phyloP scores from a whole-genome alignment of 1,139 yeast genomes.

The Pneumocystis oryctolagi region DNA sequence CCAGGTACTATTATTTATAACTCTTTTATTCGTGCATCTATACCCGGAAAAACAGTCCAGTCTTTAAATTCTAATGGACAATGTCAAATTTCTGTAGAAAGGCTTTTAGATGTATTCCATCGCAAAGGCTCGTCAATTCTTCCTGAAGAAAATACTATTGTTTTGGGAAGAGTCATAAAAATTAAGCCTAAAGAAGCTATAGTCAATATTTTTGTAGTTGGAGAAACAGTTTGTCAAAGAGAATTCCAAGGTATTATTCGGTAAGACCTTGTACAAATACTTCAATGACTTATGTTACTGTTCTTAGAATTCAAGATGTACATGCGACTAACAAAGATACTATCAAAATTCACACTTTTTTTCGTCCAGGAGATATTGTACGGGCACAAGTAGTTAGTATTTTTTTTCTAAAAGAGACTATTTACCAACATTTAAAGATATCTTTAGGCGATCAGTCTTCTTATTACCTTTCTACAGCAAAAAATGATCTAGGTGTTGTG shows the following conservation, averaged over 20 bases:
- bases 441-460: constrained; percentile 89
- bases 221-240: constrained; percentile 36
- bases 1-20: neutral
- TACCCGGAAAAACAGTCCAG: neutral
- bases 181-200: constrained; percentile 56
- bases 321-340: constrained; percentile 83
- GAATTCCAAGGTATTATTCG: constrained; percentile 73
- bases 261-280: constrained; percentile 5
- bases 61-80: neutral
- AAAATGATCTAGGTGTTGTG: constrained; percentile 84
- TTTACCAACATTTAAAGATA: constrained; percentile 28
- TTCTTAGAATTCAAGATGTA: constrained; percentile 56
- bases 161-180: constrained; percentile 59
- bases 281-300: neutral
- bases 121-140: constrained; percentile 25
- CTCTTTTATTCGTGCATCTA: neutral
- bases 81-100: neutral
- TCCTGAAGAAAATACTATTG: constrained; percentile 77
- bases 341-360: constrained; percentile 63
- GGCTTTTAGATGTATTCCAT: neutral
- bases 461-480: constrained; percentile 77
- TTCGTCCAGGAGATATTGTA: constrained; percentile 84
- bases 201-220: constrained; percentile 72
- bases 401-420: too few relatives aligned
- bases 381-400: constrained; percentile 39